Evolutionary conservation across 139 green algal genomes (phyloP).

Genomic region (Volvox reticuliferus): DNA sequence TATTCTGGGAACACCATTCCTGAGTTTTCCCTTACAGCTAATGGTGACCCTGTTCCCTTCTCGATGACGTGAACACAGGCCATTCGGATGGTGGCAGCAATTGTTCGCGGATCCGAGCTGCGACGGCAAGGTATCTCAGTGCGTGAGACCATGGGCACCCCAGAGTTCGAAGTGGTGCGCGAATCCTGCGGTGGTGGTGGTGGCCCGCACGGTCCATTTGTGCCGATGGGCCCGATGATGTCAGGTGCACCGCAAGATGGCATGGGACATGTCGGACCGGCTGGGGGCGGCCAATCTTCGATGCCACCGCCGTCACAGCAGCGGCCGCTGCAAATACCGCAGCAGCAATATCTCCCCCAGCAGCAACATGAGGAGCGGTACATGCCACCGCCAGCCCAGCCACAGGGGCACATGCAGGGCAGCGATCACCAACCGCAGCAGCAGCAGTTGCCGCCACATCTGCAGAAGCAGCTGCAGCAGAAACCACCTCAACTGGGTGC

Average conservation of each 20-base stretch:
- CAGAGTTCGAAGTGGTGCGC: neutral
- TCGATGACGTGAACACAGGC: neutral
- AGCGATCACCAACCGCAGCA: neutral
- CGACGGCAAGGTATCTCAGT: neutral
- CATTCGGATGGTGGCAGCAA: neutral
- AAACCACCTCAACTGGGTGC: neutral
- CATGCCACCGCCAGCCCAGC: neutral
- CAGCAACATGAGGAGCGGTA: neutral
- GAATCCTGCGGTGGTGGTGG: neutral
- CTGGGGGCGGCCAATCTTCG: too few species aligned
- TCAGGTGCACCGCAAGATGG: neutral
- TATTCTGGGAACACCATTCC: too few species aligned
- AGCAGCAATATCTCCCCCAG: constrained; percentile 19
- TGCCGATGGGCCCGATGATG: constrained; percentile 8
- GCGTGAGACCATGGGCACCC: constrained; percentile 1
- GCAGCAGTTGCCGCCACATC: neutral
- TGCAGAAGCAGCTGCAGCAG: neutral
- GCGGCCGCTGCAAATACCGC: neutral
- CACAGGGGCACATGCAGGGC: neutral
- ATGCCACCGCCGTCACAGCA: neutral
- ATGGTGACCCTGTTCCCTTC: too few species aligned
- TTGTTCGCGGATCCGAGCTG: constrained; percentile 30
- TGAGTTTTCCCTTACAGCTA: too few species aligned
- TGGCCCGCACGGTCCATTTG: neutral
- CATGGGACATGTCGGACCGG: too few species aligned